Evolutionary conservation across 768 basidiomycete species (phyloP), one percentile per base, ranked within the genome.

Genomic region (Leccinum uliginosum): DNA sequence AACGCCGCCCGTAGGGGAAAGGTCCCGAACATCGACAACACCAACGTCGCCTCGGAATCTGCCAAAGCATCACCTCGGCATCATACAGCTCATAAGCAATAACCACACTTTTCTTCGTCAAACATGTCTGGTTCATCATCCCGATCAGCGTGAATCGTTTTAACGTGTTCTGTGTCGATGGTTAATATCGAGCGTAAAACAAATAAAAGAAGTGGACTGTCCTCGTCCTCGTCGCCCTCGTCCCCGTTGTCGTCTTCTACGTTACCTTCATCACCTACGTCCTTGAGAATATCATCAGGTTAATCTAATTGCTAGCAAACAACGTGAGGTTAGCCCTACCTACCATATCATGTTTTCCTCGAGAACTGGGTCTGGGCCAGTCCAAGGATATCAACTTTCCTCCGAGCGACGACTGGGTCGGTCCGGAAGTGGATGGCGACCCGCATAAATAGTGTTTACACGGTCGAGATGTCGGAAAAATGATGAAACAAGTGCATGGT

Each of bases 61-160:
- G 40, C n/a, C 21, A n/a, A 55, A 29, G 15, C n/a, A 57, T 71
- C 45, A 73, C 64, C 32, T n/a, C 11, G 34, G 46, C 10, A 53
- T 53, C 47, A 48, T 29, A 48, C 1, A 7, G n/a, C 34, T 40
- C 47, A 7, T 6, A 50, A 51, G 24, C 3, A 27, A 55, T 71
- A 62, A 4, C 68, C 77, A 51, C 75, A 86, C 75, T 85, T 86
- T 60, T 86, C 83, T 51, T 85, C 86, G 60, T 85, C 84, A 10
- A 85, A 88, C 68, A 81, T 73, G 57, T 85, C 87, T 4, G 78
- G 83, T 54, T 82, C 81, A 50, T 79, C 81, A 29, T 82, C 85
- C 59, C 83, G 83, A 44, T 81, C 83, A 54, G 81, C 80, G 49
- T 83, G 83, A 43, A 84, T 80, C 49, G 84, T 78, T 64, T 82